Base-by-base conservation (phyloP, 352 stramenopile species). In the Phytophthora sojae region DNA sequence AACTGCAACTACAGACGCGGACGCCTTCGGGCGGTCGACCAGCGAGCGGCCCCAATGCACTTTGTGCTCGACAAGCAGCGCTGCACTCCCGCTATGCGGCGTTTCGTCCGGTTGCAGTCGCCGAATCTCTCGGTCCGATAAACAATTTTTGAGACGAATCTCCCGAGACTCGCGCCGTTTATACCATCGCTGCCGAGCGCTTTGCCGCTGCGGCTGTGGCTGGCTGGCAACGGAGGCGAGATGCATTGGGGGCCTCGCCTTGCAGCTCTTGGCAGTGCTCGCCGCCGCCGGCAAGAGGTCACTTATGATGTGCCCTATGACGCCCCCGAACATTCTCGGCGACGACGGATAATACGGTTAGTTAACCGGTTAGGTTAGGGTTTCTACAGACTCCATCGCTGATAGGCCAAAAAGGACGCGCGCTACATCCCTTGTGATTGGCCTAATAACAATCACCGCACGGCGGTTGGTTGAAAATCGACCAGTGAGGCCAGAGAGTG, bases 291-390 rank as follows among this genome's bases (percentile, higher is more conserved):
- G 49, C 49, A 57, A 57, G 62, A 59, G 25, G 58, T 37, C 44
- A 15, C 9, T 44, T 32, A 37, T 71, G 49, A 71, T 60, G 54
- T 50, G 44, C 44, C 44, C 44, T 25, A 50, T 50, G 25, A 50
- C 44, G 44, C 44, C 44, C 42, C 44, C 52, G 58, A 72, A 73
- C 61, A 70, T 74, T 70, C 55, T 74, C 47, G 39, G 52, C 56
- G 35, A 57, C 39, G 29, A 61, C 30, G 55, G 23, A 56, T 49
- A 55, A 54, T 70, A 42, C 61, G 60, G 53, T 65, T 66, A 26
- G 2, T 6, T 44, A 68, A 45, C 44, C 23, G 69, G 47, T 64
- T 66, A 60, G 57, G 69, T 77, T 77, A 73, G 64, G 54, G 70
- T 26, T 26, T 70, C 15, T 3, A 1, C 21, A 0, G 47, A 30